Percentiles rank a stretch among this genome's conserved stretches.
phyloP scores from a whole-genome alignment of 345 rosid genomes.

The Sisymbrium irio region DNA sequence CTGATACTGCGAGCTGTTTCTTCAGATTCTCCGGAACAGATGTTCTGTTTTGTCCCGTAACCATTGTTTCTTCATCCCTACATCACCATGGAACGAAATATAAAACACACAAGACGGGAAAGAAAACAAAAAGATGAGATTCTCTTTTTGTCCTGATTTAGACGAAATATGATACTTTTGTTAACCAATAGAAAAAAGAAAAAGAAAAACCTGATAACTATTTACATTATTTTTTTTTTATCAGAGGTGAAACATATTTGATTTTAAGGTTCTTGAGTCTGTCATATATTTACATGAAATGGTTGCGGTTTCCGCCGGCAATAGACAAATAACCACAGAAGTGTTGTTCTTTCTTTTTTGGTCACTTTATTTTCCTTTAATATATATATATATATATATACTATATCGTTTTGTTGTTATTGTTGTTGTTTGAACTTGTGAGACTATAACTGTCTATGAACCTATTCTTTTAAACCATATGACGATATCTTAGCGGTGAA shows the following conservation, averaged over 20 bases:
- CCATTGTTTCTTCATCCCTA: slow-evolving; percentile 36
- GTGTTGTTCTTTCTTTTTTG: not conserved
- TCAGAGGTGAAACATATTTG: not conserved
- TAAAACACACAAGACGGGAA: not conserved
- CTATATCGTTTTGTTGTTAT: not conserved
- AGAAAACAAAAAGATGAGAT: not conserved
- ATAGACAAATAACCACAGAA: slow-evolving; percentile 9
- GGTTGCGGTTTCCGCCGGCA: slow-evolving; percentile 6
- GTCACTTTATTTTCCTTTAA: slow-evolving; percentile 1
- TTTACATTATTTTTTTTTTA: not conserved
- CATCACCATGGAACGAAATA: slow-evolving; percentile 14
- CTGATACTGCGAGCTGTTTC: slow-evolving; percentile 79
- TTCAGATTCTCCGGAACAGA: slow-evolving; percentile 52
- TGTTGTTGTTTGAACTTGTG: not conserved
- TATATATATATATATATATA: not conserved
- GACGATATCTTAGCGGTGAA: not conserved
- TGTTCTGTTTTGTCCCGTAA: slow-evolving; percentile 10
- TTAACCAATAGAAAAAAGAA: not conserved
- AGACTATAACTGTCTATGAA: slow-evolving; percentile 10
- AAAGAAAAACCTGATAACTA: not conserved
- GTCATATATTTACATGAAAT: slow-evolving; percentile 23
- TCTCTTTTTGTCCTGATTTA: slow-evolving; percentile 1
- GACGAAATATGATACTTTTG: not conserved
- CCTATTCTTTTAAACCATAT: not conserved
- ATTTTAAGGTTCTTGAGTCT: slow-evolving; percentile 13